Evolutionary conservation across 1,284 basidiomycete species (phyloP), one percentile per base, ranked within the genome.

Genomic region (Tetrapyrgos nigripes): DNA sequence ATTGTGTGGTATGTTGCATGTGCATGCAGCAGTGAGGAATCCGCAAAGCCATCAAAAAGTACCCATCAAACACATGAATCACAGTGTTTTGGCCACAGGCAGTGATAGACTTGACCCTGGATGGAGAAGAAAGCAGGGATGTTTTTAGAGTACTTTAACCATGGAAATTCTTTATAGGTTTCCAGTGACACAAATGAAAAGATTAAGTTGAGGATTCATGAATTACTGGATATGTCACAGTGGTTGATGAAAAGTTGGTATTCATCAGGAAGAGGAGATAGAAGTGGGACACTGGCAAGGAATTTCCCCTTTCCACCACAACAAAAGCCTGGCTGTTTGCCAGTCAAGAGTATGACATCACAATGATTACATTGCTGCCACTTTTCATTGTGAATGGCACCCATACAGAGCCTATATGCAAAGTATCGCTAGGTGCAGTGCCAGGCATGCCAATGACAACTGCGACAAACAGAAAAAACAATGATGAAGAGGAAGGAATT

Each of bases 171-270:
- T 17, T 67, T 64, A 0, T 67, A 68, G 0, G 70, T 68, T 57
- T 72, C 70, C 2, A 76, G 43, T 0, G 73, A 65, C 0, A 74
- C 70, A 50, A 76, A 75, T 2, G 72, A 74, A 49, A 72, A 73
- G 0, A 75, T 33, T 23, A 72, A 60, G 49, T 75, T 76, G 13
- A 76, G 59, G 10, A 53, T 53, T 0, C 69, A 61, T 0, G 74
- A 75, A 1, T 61, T 55, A 9, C 26, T 19, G 1, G 71, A 71
- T 14, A 69, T 33, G 8, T 33, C 9, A 8, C 9, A 14, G 14
- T 33, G 9, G 31, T 14, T 8, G 14, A 33, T 33, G 31, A 33
- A 33, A 33, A 33, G 14, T 33, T 33, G 9, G 31, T 33, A 33
- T 14, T 33, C 31, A 8, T 33, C 14, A 33, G 31, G 31, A 14